A percentile compares a stretch with the other conserved stretches of the same genome.
phyloP scores from a whole-genome alignment of 495 filamentous ascomycete species.

The Neurospora sp. region DNA sequence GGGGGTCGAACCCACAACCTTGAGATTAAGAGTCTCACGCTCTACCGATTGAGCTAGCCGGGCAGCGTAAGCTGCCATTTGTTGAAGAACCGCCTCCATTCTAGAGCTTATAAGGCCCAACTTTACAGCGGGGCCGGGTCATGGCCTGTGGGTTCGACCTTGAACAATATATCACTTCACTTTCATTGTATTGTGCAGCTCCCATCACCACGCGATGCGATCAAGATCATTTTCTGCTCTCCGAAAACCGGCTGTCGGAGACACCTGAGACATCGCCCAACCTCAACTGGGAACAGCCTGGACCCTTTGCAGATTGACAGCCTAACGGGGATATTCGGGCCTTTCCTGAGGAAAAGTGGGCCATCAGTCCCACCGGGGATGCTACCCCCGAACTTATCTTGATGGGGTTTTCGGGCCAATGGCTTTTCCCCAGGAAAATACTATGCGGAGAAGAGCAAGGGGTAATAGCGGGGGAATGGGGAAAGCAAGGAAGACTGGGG shows the following conservation, averaged over 20 bases:
- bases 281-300: neutral
- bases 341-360: neutral
- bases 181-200: neutral
- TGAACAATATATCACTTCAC: neutral
- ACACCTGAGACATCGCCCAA: neutral
- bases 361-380: neutral
- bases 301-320: neutral
- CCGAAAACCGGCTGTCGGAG: neutral
- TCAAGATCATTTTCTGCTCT: too few species aligned
- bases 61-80: slow-evolving; percentile 8
- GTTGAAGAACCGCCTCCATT: neutral
- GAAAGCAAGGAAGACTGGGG: neutral
- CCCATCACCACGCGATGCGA: neutral
- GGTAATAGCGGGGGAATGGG: neutral
- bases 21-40: slow-evolving; percentile 60
- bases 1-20: neutral
- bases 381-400: neutral
- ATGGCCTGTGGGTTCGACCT: neutral
- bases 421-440: neutral
- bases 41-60: slow-evolving; percentile 76
- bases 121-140: neutral
- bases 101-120: neutral
- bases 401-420: neutral
- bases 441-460: neutral
- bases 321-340: neutral